Conservation (phyloP, 2,329 filamentous ascomycete species). For the Xylaria sp. region DNA sequence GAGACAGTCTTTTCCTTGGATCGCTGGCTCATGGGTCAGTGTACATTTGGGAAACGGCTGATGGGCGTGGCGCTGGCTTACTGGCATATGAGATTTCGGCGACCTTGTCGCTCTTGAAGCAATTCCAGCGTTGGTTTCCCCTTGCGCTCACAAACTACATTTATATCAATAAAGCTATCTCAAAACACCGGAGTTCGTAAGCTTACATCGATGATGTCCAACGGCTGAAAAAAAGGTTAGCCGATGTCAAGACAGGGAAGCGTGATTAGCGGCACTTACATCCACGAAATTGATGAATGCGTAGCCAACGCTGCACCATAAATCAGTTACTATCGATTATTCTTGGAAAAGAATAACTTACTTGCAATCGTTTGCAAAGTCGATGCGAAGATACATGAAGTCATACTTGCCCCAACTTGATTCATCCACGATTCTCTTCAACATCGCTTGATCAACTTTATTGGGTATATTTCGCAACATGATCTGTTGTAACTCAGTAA, state of each 20-base stretch:
- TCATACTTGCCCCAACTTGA: slow-evolving; percentile 86
- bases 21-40: slow-evolving; percentile 64
- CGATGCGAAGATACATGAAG: slow-evolving; percentile 94
- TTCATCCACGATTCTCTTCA: slow-evolving; percentile 83
- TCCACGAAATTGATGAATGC: slow-evolving; percentile 96
- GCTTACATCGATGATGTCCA: slow-evolving; percentile 76
- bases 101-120: slow-evolving; percentile 84
- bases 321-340: slow-evolving; percentile 43
- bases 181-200: background rate
- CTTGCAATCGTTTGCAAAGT: slow-evolving; percentile 87
- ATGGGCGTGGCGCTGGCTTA: slow-evolving; percentile 55
- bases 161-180: slow-evolving; percentile 4
- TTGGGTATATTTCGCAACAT: slow-evolving; percentile 97
- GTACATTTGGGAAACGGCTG: background rate
- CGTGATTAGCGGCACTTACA: slow-evolving; percentile 58
- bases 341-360: slow-evolving; percentile 53
- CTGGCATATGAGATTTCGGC: slow-evolving; percentile 96
- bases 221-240: slow-evolving; percentile 64
- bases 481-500: slow-evolving; percentile 63
- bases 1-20: slow-evolving; percentile 90
- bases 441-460: slow-evolving; percentile 79
- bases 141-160: slow-evolving; percentile 76
- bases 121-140: slow-evolving; percentile 79
- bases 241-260: slow-evolving; percentile 46
- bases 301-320: slow-evolving; percentile 79